Evolutionary conservation across 2,329 filamentous ascomycete genomes (phyloP).

Genomic region (Aspergillus arachidicola): DNA sequence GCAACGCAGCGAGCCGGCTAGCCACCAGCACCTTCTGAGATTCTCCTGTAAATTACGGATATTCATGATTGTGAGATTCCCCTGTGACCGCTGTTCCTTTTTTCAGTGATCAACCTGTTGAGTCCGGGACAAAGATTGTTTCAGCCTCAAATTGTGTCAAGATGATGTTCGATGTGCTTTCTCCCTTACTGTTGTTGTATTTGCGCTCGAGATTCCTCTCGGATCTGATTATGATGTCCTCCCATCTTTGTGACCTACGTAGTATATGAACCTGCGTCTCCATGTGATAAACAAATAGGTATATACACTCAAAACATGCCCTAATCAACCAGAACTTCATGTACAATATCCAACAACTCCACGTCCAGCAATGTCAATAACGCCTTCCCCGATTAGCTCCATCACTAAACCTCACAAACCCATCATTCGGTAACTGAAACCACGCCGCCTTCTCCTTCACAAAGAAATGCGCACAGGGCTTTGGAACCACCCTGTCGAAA

Average conservation of each 20-base stretch:
- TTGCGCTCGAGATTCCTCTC: neutral
- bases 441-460: slow-evolving; percentile 44
- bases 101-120: slow-evolving; percentile 13
- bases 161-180: slow-evolving; percentile 2
- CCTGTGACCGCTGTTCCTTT: slow-evolving; percentile 24
- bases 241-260: neutral
- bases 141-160: neutral
- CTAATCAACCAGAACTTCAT: neutral
- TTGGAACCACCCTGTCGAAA: slow-evolving; percentile 7
- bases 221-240: neutral
- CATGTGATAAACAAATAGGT: neutral
- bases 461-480: slow-evolving; percentile 46
- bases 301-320: neutral
- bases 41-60: slow-evolving; percentile 37
- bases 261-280: neutral
- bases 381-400: slow-evolving; percentile 20
- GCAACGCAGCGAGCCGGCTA: slow-evolving; percentile 90
- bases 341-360: neutral
- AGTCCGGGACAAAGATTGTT: slow-evolving; percentile 1
- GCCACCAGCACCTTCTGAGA: slow-evolving; percentile 87
- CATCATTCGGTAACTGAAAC: slow-evolving; percentile 43
- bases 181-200: neutral
- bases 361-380: neutral
- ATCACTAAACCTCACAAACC: slow-evolving; percentile 25
- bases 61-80: slow-evolving; percentile 37